Conservation (phyloP, 2,329 filamentous ascomycete genomes). For the Thyridium curvatum region DNA sequence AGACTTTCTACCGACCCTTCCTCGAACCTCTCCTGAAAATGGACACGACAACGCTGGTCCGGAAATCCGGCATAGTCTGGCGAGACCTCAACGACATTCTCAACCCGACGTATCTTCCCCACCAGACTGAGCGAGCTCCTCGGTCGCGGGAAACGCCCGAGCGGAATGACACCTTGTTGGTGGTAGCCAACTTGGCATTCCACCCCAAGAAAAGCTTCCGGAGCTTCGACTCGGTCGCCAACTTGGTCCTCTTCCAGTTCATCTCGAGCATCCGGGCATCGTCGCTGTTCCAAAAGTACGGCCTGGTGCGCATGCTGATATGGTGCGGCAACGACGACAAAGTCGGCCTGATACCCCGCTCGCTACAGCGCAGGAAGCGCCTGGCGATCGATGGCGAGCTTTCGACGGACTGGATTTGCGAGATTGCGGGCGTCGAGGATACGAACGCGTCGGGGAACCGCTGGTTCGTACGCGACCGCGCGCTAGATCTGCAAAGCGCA, state of each 20-base stretch:
- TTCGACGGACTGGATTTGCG: constrained; percentile 49
- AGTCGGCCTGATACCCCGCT: constrained; percentile 51
- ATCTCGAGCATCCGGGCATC: constrained; percentile 51
- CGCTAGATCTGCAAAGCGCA: constrained; percentile 40
- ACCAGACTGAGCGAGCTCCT: constrained; percentile 40
- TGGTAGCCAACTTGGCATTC: constrained; percentile 61
- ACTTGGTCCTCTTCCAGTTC: constrained; percentile 56
- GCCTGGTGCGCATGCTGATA: constrained; percentile 71
- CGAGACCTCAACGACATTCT: constrained; percentile 51
- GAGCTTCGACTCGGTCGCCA: constrained; percentile 48
- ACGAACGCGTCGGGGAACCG: constrained; percentile 3
- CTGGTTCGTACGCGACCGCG: constrained; percentile 34
- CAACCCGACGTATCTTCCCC: constrained; percentile 40
- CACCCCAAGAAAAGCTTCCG: constrained; percentile 43
- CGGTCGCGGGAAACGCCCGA: constrained; percentile 33
- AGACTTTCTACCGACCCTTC: constrained; percentile 49
- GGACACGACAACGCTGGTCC: constrained; percentile 42
- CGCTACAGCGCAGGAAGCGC: constrained; percentile 48
- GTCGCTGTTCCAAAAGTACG: constrained; percentile 65
- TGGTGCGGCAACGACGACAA: constrained; percentile 63
- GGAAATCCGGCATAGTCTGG: constrained; percentile 54
- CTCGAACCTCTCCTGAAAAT: constrained; percentile 51
- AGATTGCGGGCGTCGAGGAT: constrained; percentile 35
- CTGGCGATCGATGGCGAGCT: constrained; percentile 54
- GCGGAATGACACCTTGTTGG: constrained; percentile 67